Conservation (phyloP, 306 rosid genomes). For the Alnus glutinosa region DNA sequence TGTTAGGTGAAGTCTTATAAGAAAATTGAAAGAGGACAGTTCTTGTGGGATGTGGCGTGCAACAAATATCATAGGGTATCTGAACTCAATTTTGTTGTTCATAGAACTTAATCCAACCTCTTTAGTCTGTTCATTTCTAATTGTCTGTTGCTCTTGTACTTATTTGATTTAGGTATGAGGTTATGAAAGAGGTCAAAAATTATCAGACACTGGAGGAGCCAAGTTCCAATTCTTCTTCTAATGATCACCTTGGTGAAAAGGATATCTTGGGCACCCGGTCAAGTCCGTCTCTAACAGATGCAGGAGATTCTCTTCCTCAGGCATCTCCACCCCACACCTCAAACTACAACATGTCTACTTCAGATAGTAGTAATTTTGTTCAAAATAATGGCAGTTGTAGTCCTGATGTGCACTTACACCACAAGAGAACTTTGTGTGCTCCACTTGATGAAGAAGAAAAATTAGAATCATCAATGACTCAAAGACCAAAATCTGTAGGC, state of each 20-base stretch:
- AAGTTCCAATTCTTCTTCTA: conserved; percentile 53
- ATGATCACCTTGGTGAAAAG: conserved; percentile 46
- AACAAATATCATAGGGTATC: background rate
- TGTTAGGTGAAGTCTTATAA: conserved; percentile 9
- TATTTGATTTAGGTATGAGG: conserved; percentile 46
- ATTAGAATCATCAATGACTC: conserved; percentile 47
- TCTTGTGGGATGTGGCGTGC: background rate
- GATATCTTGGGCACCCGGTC: conserved; percentile 43
- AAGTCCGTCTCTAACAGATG: conserved; percentile 67
- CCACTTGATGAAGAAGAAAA: conserved; percentile 47
- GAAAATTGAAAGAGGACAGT: conserved; percentile 8
- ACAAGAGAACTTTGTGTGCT: conserved; percentile 44
- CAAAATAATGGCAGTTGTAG: conserved; percentile 78
- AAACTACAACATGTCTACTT: conserved; percentile 60
- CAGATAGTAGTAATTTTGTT: conserved; percentile 65
- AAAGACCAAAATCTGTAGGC: conserved; percentile 54
- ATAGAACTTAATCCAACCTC: conserved; percentile 5
- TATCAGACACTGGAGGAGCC: conserved; percentile 42
- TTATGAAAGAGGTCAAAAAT: conserved; percentile 40
- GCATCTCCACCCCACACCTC: conserved; percentile 65
- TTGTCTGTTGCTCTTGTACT: conserved; percentile 12
- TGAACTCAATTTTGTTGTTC: background rate
- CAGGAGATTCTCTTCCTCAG: conserved; percentile 56
- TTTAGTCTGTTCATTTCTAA: background rate
- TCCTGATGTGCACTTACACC: conserved; percentile 67